A percentile compares a stretch with the other conserved stretches of the same genome.
phyloP scores from a whole-genome alignment of 768 basidiomycete species.

The Russula olivacea region DNA sequence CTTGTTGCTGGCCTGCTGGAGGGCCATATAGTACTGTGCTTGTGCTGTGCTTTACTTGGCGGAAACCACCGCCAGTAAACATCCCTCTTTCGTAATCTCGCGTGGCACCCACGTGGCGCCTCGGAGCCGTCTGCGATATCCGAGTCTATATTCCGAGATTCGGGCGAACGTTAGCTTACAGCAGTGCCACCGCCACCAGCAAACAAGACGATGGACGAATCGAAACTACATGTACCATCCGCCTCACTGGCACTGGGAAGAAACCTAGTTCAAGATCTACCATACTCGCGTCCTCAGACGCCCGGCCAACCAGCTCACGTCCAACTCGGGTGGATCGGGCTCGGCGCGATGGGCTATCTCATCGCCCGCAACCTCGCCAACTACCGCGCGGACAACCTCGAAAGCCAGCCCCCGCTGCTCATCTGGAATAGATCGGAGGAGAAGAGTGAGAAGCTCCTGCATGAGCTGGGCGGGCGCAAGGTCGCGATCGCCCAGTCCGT shows the following conservation, averaged over 20 bases:
- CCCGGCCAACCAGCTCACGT: constrained; percentile 34
- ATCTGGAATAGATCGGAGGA: constrained; percentile 70
- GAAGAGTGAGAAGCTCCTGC: constrained; percentile 52
- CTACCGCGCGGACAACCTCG: constrained; percentile 36
- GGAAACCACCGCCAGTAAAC: not conserved
- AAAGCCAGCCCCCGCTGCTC: constrained; percentile 46
- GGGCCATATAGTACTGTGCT: constrained; percentile 37
- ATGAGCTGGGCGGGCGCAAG: constrained; percentile 49
- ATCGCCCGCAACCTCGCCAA: constrained; percentile 80
- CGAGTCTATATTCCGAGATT: not conserved
- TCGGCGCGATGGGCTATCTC: constrained; percentile 64
- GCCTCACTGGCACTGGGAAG: constrained; percentile 23
- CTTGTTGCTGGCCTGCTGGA: constrained; percentile 49
- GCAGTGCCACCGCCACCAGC: not conserved
- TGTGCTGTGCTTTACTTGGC: not conserved
- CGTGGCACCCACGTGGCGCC: constrained; percentile 13
- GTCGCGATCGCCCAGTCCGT: constrained; percentile 45
- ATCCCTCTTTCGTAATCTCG: constrained; percentile 13
- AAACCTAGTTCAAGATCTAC: constrained; percentile 27
- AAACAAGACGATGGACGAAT: constrained; percentile 10
- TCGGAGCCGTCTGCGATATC: not conserved
- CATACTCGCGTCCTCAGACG: constrained; percentile 57
- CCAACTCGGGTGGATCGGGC: constrained; percentile 45
- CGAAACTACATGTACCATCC: constrained; percentile 5
- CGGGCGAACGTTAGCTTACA: not conserved